Base-by-base conservation (phyloP, 2,329 filamentous ascomycete species). In the Cyphellophora europaea region DNA sequence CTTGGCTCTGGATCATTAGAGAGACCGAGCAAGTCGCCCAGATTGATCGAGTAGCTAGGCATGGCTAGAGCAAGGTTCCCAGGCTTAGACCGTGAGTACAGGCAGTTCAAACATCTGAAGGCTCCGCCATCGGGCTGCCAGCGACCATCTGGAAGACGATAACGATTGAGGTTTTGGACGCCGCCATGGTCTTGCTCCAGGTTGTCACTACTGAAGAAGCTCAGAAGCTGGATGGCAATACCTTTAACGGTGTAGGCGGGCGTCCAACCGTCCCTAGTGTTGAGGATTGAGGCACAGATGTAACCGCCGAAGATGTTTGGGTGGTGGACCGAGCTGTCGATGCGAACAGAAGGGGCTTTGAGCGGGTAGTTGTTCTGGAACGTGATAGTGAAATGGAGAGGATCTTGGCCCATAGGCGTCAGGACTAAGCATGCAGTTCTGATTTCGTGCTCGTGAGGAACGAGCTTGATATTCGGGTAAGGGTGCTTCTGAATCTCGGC, bases 221-320 rank as follows among this genome's bases (percentile, higher is more conserved):
- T 69, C 3, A 71, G 50, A n/a, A 71, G 41, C 49, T 71, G 66
- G 15, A 71, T 70, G 11, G 64, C 58, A 14, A 71, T 61, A 3
- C 56, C 59, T 36, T 67, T 68, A 15, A 71, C 53, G 0, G 66
- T 70, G 38, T 71, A 71, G 1, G 67, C 67, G 2, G 66, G 60
- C 1, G 67, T 70, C 44, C 66, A 69, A 2, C 55, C 65, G 12
- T 63, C 57, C 2, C 19, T 35, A 0, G 47, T 58, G 39, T 63
- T 62, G 19, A 71, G 54, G 3, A 71, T 68, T 0, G 56, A 60
- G 1, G 65, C 65, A 43, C 66, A 72, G 18, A 71, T 66, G 40
- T 61, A 67, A 8, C 19, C 6, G 3, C 50, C 51, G 32, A 49
- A 62, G n/a, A 71, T 56, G 34, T 71, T 69, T 2, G 66, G 65